Base-by-base conservation (phyloP, 2,329 filamentous ascomycete species). In the Epichloe coenophiala region DNA sequence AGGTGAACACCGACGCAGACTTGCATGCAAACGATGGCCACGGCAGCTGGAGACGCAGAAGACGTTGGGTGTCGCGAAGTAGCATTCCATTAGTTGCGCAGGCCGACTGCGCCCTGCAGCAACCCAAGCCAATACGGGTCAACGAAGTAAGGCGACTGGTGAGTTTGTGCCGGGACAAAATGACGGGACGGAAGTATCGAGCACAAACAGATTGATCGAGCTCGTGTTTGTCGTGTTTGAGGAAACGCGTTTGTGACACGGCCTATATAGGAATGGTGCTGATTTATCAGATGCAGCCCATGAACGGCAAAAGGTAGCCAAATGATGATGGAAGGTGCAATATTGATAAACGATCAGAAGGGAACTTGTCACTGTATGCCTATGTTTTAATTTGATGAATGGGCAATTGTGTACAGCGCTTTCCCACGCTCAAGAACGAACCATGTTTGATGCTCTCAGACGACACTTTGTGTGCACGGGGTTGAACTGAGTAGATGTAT, bases 61-160 rank as follows among this genome's bases (percentile, higher is more conserved):
- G 55, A 40, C 55, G 57, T 9, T 54, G 52, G 44, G 49, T 58
- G 15, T 58, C 59, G 19, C 56, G 57, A 17, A 57, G 57, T 41
- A 54, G 53, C 12, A 53, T 51, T 1, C 53, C 58, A 2, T 48
- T 65, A 1, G 43, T 66, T 19, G 59, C 62, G 8, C 61, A 57
- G 41, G 58, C 53, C 12, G 51, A 55, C n/a, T 67, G 65, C 21
- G 46, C 51, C 1, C 54, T 67, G 15, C 58, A 65, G 44, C 61
- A 66, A 46, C 63, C 65, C 2, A 57, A 53, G 33, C 65, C 65
- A 2, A 53, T 67, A 5, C 56, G 60, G 49, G 60, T 56, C 4
- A 59, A 55, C 8, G 63, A 67, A 48, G 48, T 65, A 48, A 61
- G 54, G 51, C 55, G 63, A 23, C 51, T 68, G 6, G 57, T 60